Evolutionary conservation across 1,284 basidiomycete species (phyloP), one percentile per base, ranked within the genome.

Genomic region (Boletus sp.): DNA sequence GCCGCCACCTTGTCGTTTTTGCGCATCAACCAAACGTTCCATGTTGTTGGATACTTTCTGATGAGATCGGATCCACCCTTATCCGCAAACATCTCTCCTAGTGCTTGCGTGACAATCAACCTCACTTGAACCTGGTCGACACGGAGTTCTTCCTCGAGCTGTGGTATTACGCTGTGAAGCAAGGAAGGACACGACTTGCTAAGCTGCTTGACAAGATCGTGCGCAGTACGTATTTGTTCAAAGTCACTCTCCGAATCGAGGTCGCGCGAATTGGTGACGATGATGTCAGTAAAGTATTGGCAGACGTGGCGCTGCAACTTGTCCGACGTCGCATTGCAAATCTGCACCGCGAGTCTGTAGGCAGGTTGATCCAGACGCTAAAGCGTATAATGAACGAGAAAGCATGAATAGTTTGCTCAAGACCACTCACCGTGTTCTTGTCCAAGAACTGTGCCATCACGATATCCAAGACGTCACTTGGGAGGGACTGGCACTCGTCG

Each of bases 51-150:
- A 67, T 94, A 94, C 59, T 88, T 88, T 60, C 72, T 80, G 25
- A 86, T 82, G 27, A 96, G 75, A 60, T 94, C 87, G 13, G 70
- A 58, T 0, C 85, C 84, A 9, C 80, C 78, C 57, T 84, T 82
- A 56, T 88, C 82, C 0, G 84, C 83, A 63, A 92, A 94, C 86
- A 99, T 95, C 52, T 86, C 81, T 0, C 94, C 95, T 0, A 99
- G 76, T 0, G 84, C 87, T 54, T 88, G 80, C 0, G 91, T 93
- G 4, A 89, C 91, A 50, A 94, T 78, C 5, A 82, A 64, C 16
- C 95, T 81, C 1, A 95, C 70, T 35, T 80, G 75, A 0, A 82
- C 68, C 36, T 92, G 82, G 51, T 92, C 88, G 0, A 88, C 83
- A 14, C 82, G 78, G 5, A 98, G 75, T 63, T 97, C 93, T 58